Conservation (phyloP, 2,329 filamentous ascomycete species). For the Phialophora verrucosa region DNA sequence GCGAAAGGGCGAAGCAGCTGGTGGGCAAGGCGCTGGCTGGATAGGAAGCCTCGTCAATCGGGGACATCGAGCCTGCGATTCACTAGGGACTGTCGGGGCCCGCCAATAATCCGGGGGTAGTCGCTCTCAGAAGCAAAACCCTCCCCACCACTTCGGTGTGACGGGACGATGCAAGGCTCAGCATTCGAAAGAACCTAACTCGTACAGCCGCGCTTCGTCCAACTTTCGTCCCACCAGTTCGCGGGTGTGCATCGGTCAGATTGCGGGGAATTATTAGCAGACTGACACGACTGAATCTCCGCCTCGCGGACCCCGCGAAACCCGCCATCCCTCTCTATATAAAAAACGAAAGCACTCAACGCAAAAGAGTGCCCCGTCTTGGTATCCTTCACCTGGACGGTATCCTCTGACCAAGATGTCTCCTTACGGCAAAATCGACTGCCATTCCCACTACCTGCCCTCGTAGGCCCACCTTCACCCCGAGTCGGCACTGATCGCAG, state of each 20-base stretch:
- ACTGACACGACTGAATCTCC: not conserved
- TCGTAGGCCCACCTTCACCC: slow-evolving; percentile 21
- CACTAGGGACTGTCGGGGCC: not conserved
- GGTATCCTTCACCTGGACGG: not conserved
- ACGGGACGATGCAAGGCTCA: not conserved
- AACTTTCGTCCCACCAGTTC: slow-evolving; percentile 13
- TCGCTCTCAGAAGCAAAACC: not conserved
- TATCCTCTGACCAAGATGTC: slow-evolving; percentile 23
- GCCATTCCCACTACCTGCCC: slow-evolving; percentile 37
- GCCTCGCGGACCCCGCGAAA: slow-evolving; percentile 13
- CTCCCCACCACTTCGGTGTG: not conserved
- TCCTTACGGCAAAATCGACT: slow-evolving; percentile 36
- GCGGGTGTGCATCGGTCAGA: slow-evolving; percentile 16
- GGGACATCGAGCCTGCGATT: not conserved
- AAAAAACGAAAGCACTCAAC: slow-evolving; percentile 1
- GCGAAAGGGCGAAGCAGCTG: slow-evolving; percentile 65
- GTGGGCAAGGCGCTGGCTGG: slow-evolving; percentile 67
- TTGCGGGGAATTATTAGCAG: not conserved
- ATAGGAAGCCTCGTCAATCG: not conserved
- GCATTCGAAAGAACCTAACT: not conserved
- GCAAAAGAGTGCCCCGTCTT: not conserved
- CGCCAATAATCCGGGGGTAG: not conserved
- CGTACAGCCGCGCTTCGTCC: not conserved
- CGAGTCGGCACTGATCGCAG: not conserved
- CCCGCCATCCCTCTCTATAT: not conserved